These are phyloP conservation scores for Silene conica DNA, from an alignment of 148 eudicot genomes.

Conservation along the genomic window DNA sequence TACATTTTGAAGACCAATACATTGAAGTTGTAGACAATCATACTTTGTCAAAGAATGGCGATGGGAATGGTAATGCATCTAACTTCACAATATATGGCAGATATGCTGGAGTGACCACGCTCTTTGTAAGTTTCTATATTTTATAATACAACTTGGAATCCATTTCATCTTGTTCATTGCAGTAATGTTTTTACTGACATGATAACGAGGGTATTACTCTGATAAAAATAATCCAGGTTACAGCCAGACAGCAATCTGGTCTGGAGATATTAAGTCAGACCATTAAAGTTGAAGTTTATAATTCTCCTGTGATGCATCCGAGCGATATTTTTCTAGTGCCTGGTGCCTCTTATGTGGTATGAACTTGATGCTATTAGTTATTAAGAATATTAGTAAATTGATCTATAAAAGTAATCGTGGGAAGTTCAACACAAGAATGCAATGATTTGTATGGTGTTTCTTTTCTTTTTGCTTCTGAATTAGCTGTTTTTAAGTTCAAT, in stretches of 20 bases:
- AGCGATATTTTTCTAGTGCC: slow-evolving; percentile 68
- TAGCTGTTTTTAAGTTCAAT: background rate
- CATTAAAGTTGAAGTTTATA: slow-evolving; percentile 78
- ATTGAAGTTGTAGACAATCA: slow-evolving; percentile 50
- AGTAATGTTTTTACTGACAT: background rate
- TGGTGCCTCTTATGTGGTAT: slow-evolving; percentile 86
- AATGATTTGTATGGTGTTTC: slow-evolving; percentile 2
- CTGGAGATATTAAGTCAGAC: slow-evolving; percentile 57
- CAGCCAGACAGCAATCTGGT: slow-evolving; percentile 69
- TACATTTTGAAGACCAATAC: slow-evolving; percentile 51
- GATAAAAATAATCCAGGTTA: slow-evolving; percentile 39
- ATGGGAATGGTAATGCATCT: slow-evolving; percentile 40
- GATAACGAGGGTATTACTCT: slow-evolving; percentile 1
- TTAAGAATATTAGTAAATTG: background rate
- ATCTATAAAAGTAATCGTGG: background rate
- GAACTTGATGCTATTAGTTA: slow-evolving; percentile 12
- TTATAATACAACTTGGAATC: slow-evolving; percentile 6
- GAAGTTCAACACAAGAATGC: background rate
- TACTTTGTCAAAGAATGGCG: slow-evolving; percentile 22
- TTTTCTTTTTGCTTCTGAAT: background rate
- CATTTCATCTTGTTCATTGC: background rate
- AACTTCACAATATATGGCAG: slow-evolving; percentile 59
- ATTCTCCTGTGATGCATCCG: slow-evolving; percentile 63
- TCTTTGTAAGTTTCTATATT: slow-evolving; percentile 47
- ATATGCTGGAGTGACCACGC: slow-evolving; percentile 62